Evolutionary conservation across 345 rosid genomes (phyloP).

Genomic region (Sisymbrium altissimum): DNA sequence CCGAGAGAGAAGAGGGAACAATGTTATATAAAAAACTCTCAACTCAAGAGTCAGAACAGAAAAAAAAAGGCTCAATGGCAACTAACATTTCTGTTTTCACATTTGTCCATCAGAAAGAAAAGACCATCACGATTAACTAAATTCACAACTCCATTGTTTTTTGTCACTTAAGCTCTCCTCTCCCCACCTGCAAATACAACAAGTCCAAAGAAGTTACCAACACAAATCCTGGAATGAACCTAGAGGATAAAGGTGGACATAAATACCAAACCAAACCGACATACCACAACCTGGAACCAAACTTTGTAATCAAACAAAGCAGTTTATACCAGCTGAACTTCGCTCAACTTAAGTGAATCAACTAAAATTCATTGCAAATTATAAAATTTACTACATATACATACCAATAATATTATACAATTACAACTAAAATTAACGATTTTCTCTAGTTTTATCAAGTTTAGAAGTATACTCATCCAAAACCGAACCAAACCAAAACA

Average conservation of each 20-base stretch:
- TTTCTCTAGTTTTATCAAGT: neutral
- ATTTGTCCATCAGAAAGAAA: neutral
- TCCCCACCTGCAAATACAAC: conserved; percentile 7
- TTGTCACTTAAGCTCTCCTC: neutral
- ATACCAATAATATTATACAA: neutral
- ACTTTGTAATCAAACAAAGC: neutral
- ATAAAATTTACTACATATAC: neutral
- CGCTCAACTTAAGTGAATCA: neutral
- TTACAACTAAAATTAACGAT: neutral
- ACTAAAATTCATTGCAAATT: neutral
- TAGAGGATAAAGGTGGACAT: neutral
- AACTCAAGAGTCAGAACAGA: neutral
- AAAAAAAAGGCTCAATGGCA: neutral
- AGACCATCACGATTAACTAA: neutral
- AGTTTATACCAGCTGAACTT: neutral
- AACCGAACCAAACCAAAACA: neutral
- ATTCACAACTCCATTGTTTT: conserved; percentile 5
- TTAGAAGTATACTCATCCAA: neutral
- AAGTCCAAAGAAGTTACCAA: neutral
- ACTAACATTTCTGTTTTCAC: neutral
- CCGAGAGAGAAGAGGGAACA: neutral
- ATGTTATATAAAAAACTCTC: neutral
- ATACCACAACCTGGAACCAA: neutral
- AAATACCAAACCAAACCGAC: neutral
- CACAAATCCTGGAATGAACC: neutral